These are phyloP conservation scores for Leishmania major DNA, from an alignment of 208 protist genomes.

Conservation along the genomic window DNA sequence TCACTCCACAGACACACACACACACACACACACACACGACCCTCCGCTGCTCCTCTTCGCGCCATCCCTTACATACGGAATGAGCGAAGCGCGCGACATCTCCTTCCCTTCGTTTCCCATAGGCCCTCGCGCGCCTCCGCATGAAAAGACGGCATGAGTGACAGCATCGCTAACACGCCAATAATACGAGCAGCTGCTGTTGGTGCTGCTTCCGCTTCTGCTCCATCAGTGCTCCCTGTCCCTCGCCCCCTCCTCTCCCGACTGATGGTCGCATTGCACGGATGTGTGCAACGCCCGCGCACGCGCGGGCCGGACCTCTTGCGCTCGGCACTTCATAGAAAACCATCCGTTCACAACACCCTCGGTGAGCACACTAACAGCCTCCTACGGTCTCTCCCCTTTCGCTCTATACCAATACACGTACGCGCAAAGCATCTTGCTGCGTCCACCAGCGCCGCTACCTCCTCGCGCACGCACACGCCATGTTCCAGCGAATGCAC, in stretches of 20 bases:
- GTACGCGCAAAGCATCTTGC: neutral
- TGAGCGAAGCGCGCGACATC: neutral
- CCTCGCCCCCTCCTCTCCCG: neutral
- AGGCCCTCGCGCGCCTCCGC: neutral
- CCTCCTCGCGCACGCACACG: neutral
- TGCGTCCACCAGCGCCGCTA: neutral
- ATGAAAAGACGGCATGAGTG: neutral
- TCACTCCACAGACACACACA: neutral
- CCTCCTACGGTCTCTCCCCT: neutral
- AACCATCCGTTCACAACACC: neutral
- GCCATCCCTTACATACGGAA: neutral
- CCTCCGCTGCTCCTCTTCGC: neutral
- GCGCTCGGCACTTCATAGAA: neutral
- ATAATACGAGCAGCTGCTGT: neutral
- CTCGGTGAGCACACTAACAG: neutral
- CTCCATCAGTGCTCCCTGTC: neutral
- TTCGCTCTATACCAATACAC: neutral
- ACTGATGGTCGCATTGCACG: neutral
- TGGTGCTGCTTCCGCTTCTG: too few relatives aligned
- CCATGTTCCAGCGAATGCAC: constrained; percentile 22
- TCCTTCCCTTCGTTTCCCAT: neutral
- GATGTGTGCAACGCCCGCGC: neutral
- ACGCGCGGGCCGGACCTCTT: neutral
- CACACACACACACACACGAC: neutral
- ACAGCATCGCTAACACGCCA: neutral